Evolutionary conservation across 495 filamentous ascomycete species (phyloP).

Genomic region (Mycothermus thermophilus): DNA sequence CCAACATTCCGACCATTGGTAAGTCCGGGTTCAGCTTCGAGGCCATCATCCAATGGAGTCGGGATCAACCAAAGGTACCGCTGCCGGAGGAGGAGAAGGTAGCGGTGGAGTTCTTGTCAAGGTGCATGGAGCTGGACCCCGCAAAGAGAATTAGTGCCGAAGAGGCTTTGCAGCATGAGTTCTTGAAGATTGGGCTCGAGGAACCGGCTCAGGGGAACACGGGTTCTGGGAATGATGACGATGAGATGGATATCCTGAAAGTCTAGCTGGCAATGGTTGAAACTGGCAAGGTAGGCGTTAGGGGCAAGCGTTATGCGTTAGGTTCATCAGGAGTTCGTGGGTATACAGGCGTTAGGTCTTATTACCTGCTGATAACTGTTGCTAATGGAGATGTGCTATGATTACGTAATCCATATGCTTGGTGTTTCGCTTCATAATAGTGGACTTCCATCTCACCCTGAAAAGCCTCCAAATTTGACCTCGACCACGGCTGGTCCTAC

Average conservation of each 20-base stretch:
- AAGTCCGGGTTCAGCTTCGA: conserved; percentile 72
- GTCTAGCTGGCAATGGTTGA: no score
- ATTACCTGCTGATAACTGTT: no score
- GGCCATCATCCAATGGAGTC: conserved; percentile 86
- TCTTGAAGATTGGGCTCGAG: conserved; percentile 37
- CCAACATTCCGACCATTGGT: conserved; percentile 79
- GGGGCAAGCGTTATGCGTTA: no score
- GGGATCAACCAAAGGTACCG: conserved; percentile 33
- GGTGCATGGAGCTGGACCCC: conserved; percentile 63
- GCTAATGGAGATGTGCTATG: no score
- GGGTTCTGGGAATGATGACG: conserved; percentile 18
- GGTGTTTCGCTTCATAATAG: no score
- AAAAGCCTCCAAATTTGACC: no score
- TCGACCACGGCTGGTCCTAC: no score
- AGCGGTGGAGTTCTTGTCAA: conserved; percentile 50
- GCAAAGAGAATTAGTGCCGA: conserved; percentile 53
- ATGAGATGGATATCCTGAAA: conserved; percentile 37
- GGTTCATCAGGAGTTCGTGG: no score
- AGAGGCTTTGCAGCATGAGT: conserved; percentile 63
- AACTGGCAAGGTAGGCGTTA: no score
- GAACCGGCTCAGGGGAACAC: conserved; percentile 2
- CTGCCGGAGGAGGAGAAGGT: conserved; percentile 47
- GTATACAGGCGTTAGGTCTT: no score
- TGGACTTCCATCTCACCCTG: no score
- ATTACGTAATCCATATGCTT: no score